Evolutionary conservation across 768 basidiomycete genomes (phyloP).

Genomic region (Mycena sanguinolenta): DNA sequence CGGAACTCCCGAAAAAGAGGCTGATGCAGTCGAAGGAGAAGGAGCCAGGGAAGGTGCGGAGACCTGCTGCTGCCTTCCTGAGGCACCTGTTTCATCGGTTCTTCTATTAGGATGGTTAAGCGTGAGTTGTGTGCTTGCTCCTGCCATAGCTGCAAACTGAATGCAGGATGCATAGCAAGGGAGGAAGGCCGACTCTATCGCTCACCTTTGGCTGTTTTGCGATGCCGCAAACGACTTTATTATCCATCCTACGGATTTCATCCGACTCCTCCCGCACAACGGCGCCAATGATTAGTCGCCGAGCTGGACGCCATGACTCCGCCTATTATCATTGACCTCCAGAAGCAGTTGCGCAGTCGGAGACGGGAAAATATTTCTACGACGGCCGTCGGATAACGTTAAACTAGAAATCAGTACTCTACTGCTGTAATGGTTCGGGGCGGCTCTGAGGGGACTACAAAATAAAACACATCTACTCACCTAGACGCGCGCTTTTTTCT

Average conservation of each 20-base stretch:
- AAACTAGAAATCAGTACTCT: conserved; percentile 1
- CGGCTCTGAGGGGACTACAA: not conserved
- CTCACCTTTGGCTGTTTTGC: not conserved
- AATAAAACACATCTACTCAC: no score
- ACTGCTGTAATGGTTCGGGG: not conserved
- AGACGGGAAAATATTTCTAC: no score
- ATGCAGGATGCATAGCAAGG: not conserved
- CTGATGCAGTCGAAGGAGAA: not conserved
- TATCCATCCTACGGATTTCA: not conserved
- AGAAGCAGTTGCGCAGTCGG: not conserved
- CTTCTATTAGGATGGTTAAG: conserved; percentile 4
- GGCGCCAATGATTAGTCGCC: not conserved
- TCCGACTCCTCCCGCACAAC: not conserved
- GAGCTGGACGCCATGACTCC: not conserved
- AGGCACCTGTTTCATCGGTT: conserved; percentile 5
- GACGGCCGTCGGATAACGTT: not conserved
- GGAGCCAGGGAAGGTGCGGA: conserved; percentile 1
- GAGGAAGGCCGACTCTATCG: no score
- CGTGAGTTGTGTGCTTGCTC: not conserved
- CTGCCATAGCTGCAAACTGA: not conserved
- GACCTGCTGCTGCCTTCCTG: conserved; percentile 5
- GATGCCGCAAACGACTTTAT: not conserved
- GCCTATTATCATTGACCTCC: not conserved
- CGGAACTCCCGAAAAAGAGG: not conserved
- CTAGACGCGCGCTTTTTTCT: no score